Evolutionary conservation across 208 protist species (phyloP).

Genomic region (Herpetomonas muscarum): DNA sequence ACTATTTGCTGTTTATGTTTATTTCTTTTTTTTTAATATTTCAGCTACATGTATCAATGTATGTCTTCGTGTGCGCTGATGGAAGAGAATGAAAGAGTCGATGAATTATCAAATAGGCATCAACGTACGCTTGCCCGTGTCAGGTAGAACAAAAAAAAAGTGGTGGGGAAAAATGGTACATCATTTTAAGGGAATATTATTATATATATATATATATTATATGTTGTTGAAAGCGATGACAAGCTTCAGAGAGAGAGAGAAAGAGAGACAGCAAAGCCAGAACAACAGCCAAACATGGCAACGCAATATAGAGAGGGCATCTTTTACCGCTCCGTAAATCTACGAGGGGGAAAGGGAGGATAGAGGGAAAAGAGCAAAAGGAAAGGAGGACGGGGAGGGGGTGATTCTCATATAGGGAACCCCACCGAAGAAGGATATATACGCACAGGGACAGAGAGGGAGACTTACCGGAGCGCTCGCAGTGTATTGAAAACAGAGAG

Average conservation of each 20-base stretch:
- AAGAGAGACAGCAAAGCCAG: not conserved
- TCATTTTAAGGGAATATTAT: not conserved
- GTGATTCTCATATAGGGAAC: not conserved
- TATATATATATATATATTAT: not conserved
- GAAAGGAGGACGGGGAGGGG: not conserved
- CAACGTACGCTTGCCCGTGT: too few species aligned
- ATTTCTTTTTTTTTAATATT: too few species aligned
- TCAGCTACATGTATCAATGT: too few species aligned
- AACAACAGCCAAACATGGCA: not conserved
- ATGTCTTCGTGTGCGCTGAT: too few species aligned
- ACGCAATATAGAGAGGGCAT: not conserved
- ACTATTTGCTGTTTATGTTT: too few species aligned
- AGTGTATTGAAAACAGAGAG: too few species aligned
- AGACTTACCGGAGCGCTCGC: not conserved
- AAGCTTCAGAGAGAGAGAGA: not conserved
- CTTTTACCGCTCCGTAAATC: not conserved
- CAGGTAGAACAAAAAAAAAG: not conserved
- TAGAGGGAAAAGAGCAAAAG: slow-evolving; percentile 3
- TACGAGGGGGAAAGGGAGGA: not conserved
- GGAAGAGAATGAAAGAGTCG: too few species aligned
- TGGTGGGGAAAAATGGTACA: not conserved
- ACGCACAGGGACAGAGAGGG: slow-evolving; percentile 1
- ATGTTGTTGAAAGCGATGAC: not conserved
- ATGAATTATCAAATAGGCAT: too few species aligned
- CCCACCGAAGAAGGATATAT: not conserved